These are phyloP conservation scores for Lactarius hatsudake DNA, from an alignment of 768 basidiomycete species.

Conservation along the genomic window DNA sequence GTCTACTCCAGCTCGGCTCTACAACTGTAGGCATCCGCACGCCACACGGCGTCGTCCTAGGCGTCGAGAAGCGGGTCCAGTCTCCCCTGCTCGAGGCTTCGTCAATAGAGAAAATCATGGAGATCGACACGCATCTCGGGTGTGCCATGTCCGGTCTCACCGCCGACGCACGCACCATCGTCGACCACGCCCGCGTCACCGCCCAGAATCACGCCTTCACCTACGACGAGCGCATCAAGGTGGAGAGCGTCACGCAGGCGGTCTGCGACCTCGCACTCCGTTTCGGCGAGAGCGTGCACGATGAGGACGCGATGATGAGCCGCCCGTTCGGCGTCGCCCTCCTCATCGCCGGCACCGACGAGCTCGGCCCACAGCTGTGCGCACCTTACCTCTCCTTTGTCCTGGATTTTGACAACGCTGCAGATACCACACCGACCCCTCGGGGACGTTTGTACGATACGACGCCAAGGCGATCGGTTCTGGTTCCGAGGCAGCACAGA, in stretches of 20 bases:
- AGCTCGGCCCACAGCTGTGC: conserved; percentile 92
- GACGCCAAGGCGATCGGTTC: conserved; percentile 99
- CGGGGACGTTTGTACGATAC: conserved; percentile 94
- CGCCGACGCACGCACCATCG: conserved; percentile 98
- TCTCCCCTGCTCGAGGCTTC: conserved; percentile 92
- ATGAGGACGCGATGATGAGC: conserved; percentile 99
- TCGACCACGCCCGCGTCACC: conserved; percentile 98
- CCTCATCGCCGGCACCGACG: conserved; percentile 95
- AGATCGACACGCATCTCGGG: conserved; percentile 94
- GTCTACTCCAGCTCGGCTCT: conserved; percentile 74
- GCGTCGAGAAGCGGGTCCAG: conserved; percentile 97
- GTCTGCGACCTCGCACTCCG: conserved; percentile 95
- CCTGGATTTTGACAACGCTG: background rate
- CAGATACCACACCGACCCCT: conserved; percentile 98
- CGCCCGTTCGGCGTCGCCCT: conserved; percentile 97
- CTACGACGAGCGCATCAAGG: conserved; percentile 94
- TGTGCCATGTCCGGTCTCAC: conserved; percentile 98
- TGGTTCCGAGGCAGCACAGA: conserved; percentile 96
- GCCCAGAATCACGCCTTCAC: conserved; percentile 94
- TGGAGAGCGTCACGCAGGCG: conserved; percentile 97
- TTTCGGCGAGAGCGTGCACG: conserved; percentile 98
- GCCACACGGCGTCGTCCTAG: conserved; percentile 85
- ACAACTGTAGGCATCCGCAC: conserved; percentile 97
- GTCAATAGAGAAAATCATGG: conserved; percentile 99
- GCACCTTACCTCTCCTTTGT: conserved; percentile 32